These are phyloP conservation scores for Otatea glauca DNA, from an alignment of 176 grass and related monocot genomes.

Conservation along the genomic window DNA sequence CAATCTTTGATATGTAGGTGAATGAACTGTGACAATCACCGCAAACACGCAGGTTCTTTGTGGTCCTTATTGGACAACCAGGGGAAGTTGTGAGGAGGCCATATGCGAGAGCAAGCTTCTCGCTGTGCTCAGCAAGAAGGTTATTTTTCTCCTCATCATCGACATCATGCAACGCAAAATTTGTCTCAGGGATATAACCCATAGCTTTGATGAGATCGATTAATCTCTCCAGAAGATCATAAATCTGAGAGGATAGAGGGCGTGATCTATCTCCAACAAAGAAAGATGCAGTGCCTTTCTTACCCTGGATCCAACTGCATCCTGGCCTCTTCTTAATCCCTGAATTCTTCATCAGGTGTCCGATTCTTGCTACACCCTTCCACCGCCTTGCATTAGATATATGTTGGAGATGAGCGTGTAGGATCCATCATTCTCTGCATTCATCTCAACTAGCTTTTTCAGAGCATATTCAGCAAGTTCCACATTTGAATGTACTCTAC, in stretches of 20 bases:
- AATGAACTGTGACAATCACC: constrained; percentile 89
- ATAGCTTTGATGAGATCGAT: constrained; percentile 76
- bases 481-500: constrained; percentile 80
- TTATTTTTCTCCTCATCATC: constrained; percentile 86
- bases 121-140: constrained; percentile 76
- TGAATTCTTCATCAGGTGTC: constrained; percentile 64
- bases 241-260: constrained; percentile 70
- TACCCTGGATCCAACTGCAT: constrained; percentile 86
- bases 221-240: constrained; percentile 63
- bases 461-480: constrained; percentile 86
- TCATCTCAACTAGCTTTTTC: constrained; percentile 59
- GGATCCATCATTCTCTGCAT: constrained; percentile 78
- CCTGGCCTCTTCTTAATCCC: constrained; percentile 89
- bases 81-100: constrained; percentile 68
- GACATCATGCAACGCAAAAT: constrained; percentile 85
- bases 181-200: constrained; percentile 77
- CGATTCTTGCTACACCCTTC: constrained; percentile 81
- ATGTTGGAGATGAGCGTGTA: constrained; percentile 90
- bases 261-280: constrained; percentile 85
- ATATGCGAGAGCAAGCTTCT: constrained; percentile 88
- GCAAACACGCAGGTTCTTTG: constrained; percentile 82
- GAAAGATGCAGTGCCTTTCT: constrained; percentile 76
- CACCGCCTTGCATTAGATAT: constrained; percentile 76
- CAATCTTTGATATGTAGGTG: constrained; percentile 73
- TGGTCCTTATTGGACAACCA: constrained; percentile 78